These are phyloP conservation scores for Tolypocladium amazonense DNA, from an alignment of 2,329 filamentous ascomycete species.

Conservation along the genomic window DNA sequence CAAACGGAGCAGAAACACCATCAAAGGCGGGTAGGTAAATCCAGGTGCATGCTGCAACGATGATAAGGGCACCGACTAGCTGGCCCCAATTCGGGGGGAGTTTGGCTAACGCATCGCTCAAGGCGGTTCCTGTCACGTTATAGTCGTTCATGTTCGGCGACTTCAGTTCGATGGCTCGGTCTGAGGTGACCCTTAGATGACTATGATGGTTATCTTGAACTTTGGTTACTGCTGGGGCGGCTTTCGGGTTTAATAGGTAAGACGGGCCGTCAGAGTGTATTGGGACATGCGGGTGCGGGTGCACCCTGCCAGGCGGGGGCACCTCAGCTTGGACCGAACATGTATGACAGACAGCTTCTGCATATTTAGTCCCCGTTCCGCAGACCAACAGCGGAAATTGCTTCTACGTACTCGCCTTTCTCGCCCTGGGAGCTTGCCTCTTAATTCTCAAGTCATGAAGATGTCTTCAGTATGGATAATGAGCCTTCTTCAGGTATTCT, in stretches of 20 bases:
- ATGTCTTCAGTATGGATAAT: not conserved
- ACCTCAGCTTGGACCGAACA: not conserved
- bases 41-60: not conserved
- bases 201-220: not conserved
- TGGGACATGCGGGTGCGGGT: not conserved
- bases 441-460: not conserved
- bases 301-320: not conserved
- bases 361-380: not conserved
- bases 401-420: not conserved
- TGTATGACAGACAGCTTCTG: not conserved
- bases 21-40: not conserved
- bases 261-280: not conserved
- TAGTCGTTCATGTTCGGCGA: not conserved
- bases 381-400: not conserved
- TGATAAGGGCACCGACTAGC: not conserved
- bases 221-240: not conserved
- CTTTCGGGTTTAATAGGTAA: not conserved
- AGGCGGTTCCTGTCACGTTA: not conserved
- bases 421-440: not conserved
- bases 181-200: not conserved
- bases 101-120: not conserved
- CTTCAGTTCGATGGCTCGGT: not conserved
- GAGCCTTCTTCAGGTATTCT: constrained; percentile 2
- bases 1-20: constrained; percentile 1
- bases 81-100: not conserved